Base-by-base conservation (phyloP, 495 filamentous ascomycete genomes). In the Penicillium atrosanguineum region DNA sequence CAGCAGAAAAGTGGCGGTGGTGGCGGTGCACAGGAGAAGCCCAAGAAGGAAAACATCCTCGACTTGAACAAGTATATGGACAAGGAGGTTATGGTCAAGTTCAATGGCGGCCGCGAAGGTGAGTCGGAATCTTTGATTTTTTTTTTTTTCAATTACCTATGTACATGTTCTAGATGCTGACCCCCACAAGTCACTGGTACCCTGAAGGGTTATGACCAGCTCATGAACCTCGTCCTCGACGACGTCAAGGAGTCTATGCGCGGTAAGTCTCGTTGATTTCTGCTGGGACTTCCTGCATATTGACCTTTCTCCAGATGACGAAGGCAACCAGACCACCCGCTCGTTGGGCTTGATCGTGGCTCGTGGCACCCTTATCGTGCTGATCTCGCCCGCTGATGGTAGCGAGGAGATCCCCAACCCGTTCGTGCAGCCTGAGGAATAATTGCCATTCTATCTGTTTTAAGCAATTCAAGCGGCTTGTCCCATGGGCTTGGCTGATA, bases 11-110 rank as follows among this genome's bases (percentile, higher is more conserved):
- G 79, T 69, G 80, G 77, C 68, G 73, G 75, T 69, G 69, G 72
- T 63, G 70, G 71, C 62, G 73, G 71, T 57, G 69, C 64, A 60
- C 74, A 80, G 55, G 87, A 90, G 67, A 86, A 88, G 58, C 90
- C 91, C 53, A 96, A 96, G 82, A 96, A 97, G 76, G 93, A 98
- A 69, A 96, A 97, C 66, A 98, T 98, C 62, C 82, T 98, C 19
- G 94, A 98, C 59, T 74, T 98, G 55, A 83, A 78, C 67, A 95
- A 95, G 76, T 98, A 96, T 67, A 91, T 95, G 85, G 94, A 97
- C 71, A 93, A 96, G 80, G 79, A 87, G 63, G 88, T 98, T 48
- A 85, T 81, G 5, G 94, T 97, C 54, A 97, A 97, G 74, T 97
- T 98, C 68, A 96, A 89, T 63, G 94, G 94, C 20, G 94, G 94